Conservation (phyloP, 306 rosid genomes). For the Vachellia collinsii region DNA sequence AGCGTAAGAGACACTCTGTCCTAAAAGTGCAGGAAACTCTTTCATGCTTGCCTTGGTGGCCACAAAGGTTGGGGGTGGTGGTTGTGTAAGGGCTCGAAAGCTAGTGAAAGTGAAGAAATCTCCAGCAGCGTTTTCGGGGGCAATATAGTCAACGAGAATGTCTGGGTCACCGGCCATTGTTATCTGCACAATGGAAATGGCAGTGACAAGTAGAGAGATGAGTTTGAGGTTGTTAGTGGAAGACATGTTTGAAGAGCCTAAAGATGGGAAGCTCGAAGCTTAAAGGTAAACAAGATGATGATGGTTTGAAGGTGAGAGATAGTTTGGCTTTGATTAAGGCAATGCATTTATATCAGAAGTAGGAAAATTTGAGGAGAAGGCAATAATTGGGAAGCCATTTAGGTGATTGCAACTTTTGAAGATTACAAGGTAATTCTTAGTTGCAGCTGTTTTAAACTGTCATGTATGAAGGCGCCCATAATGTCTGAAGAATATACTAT, state of each 20-base stretch:
- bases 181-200: slow-evolving; percentile 28
- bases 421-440: slow-evolving; percentile 19
- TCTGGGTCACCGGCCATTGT: slow-evolving; percentile 55
- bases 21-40: slow-evolving; percentile 55
- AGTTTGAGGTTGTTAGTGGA: slow-evolving; percentile 20
- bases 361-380: background rate
- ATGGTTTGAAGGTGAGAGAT: background rate
- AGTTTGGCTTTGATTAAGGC: background rate
- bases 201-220: slow-evolving; percentile 34
- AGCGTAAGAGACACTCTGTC: slow-evolving; percentile 69
- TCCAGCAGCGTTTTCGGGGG: slow-evolving; percentile 36
- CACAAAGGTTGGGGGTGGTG: slow-evolving; percentile 36
- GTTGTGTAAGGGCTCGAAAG: slow-evolving; percentile 24
- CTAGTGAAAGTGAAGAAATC: slow-evolving; percentile 59
- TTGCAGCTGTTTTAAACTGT: slow-evolving; percentile 23
- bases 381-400: slow-evolving; percentile 20
- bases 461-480: background rate
- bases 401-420: slow-evolving; percentile 7
- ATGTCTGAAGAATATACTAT: background rate
- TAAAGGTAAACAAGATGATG: background rate
- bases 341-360: slow-evolving; percentile 7
- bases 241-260: slow-evolving; percentile 19
- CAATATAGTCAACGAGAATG: slow-evolving; percentile 50
- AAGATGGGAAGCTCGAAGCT: background rate
- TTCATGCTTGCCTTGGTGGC: slow-evolving; percentile 41